Conservation (phyloP, 306 rosid species). For the Cicer judaicum region DNA sequence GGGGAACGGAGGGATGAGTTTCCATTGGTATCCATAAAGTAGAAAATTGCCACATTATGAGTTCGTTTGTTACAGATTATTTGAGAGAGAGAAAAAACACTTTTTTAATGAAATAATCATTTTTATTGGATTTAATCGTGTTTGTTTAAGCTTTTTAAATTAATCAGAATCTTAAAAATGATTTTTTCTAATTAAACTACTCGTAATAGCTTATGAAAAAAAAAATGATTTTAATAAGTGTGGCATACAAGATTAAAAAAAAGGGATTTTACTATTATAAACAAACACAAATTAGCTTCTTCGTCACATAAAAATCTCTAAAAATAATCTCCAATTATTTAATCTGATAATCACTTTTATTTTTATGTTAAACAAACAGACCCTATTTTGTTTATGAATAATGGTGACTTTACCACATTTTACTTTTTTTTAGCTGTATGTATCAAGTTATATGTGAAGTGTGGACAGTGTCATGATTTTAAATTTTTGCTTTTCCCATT, state of each 20-base stretch:
- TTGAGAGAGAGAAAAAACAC: background rate
- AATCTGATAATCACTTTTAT: no score
- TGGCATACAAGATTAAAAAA: no score
- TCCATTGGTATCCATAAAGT: background rate
- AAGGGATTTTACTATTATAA: no score
- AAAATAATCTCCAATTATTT: no score
- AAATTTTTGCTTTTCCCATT: background rate
- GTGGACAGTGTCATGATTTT: background rate
- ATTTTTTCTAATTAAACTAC: no score
- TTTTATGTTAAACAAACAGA: no score
- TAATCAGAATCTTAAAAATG: background rate
- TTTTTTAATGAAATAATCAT: background rate
- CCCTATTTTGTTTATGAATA: background rate
- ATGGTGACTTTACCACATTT: background rate
- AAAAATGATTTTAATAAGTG: no score
- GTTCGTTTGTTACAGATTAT: background rate
- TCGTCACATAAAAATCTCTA: no score
- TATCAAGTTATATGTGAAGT: background rate
- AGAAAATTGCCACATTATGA: background rate
- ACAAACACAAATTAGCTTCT: no score
- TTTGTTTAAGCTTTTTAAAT: background rate
- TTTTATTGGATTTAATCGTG: background rate
- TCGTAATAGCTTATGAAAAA: no score
- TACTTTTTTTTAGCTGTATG: background rate
- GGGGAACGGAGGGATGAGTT: conserved; percentile 8